Evolutionary conservation across 805 yeast species (phyloP).

Genomic region (Yamadazyma paraphyllophila): DNA sequence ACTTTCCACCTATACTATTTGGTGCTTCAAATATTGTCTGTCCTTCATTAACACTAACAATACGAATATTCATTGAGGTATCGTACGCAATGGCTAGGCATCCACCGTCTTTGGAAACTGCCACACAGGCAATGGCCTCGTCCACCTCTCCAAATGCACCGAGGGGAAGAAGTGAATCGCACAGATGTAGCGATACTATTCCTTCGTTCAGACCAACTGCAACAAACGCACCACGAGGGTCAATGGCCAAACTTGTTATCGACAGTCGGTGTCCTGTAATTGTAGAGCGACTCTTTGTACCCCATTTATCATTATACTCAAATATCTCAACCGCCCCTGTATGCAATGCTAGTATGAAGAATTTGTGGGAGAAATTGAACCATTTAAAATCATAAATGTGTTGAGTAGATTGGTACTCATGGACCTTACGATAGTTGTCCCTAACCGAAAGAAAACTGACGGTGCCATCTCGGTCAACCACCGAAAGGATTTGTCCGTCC

Average conservation of each 20-base stretch:
- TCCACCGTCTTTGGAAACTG: conserved; percentile 45
- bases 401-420: conserved; percentile 21
- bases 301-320: conserved; percentile 13
- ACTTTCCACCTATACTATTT: conserved; percentile 27
- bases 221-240: conserved; percentile 51
- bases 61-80: conserved; percentile 36
- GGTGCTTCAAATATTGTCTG: conserved; percentile 31
- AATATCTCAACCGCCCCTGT: conserved; percentile 43
- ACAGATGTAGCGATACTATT: conserved; percentile 49
- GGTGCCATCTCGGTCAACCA: conserved; percentile 39
- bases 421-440: conserved; percentile 27
- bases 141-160: conserved; percentile 40
- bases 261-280: conserved; percentile 50
- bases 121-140: conserved; percentile 41
- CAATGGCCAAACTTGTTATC: conserved; percentile 45
- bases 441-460: conserved; percentile 34
- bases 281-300: conserved; percentile 13
- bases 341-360: conserved; percentile 40
- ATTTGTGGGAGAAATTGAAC: conserved; percentile 41
- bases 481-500: conserved; percentile 47
- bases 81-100: conserved; percentile 46
- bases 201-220: conserved; percentile 61
- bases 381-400: conserved; percentile 43
- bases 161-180: conserved; percentile 34
- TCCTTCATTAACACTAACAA: conserved; percentile 33